phyloP scores from a whole-genome alignment of 345 rosid genomes.

The Arabis hirsuta region DNA sequence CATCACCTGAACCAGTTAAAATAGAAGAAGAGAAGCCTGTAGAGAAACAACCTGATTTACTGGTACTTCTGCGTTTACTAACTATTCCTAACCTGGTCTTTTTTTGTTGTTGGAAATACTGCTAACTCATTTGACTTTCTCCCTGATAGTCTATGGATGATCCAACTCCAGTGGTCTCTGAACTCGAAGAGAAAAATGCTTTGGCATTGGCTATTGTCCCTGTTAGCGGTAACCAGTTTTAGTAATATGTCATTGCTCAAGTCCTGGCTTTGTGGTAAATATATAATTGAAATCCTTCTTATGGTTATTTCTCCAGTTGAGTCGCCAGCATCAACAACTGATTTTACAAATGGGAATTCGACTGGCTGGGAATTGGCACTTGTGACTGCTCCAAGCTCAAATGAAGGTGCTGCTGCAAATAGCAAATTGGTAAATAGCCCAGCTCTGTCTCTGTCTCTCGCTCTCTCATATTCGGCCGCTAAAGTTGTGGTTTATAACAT shows the following conservation, averaged over 20 bases:
- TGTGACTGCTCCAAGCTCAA: constrained; percentile 90
- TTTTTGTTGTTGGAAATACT: not conserved
- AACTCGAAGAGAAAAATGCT: constrained; percentile 82
- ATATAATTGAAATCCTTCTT: not conserved
- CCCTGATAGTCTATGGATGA: constrained; percentile 67
- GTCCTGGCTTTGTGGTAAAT: not conserved
- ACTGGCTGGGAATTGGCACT: constrained; percentile 96
- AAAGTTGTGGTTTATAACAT: constrained; percentile 15
- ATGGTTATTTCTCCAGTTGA: constrained; percentile 58
- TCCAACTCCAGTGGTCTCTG: constrained; percentile 70
- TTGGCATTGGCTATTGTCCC: constrained; percentile 95
- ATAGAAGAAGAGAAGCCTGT: constrained; percentile 55
- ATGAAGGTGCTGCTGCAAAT: constrained; percentile 63
- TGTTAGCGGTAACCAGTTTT: constrained; percentile 56
- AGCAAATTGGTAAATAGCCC: constrained; percentile 70
- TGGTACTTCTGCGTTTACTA: constrained; percentile 53
- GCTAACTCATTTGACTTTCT: constrained; percentile 27
- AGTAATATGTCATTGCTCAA: not conserved
- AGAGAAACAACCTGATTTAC: constrained; percentile 74
- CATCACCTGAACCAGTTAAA: constrained; percentile 67
- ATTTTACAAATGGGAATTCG: constrained; percentile 49
- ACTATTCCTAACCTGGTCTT: constrained; percentile 8
- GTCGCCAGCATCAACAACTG: constrained; percentile 52
- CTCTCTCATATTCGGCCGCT: not conserved
- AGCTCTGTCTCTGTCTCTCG: not conserved